Evolutionary conservation across 148 eudicot species (phyloP), one percentile per base, ranked within the genome.

Genomic region (Vaccinium darrowii): DNA sequence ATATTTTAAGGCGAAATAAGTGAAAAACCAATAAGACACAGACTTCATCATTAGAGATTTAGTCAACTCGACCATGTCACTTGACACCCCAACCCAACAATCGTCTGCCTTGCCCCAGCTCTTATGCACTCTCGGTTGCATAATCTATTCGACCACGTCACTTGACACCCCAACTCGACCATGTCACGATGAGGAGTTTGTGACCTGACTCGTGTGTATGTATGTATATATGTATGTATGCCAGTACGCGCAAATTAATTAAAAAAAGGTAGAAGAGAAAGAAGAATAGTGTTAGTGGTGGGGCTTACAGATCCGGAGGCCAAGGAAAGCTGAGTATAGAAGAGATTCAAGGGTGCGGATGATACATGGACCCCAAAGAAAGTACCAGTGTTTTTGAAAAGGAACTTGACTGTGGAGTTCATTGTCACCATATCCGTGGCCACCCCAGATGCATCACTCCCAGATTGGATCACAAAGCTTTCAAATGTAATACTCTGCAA

Each of bases 321-420:
- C 9, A 97, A 19, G 36, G 82, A 63, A 69, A 95, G 87, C 19
- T 91, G 82, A 33, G 88, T 83, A 54, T 86, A 93, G 14, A 90
- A 87, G 52, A 96, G 92, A 83, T 89, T 88, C 25, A 96, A 47
- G n/a, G 95, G 92, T 8, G 98, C 86, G 0, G 99, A 90, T 9
- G 90, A 84, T 13, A 96, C 98, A 84, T 94, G 99, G 25, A 95
- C 89, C 0, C 99, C 99, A 76, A 96, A 96, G 73, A 96, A 96
- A 15, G 98, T 92, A 53, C 95, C 99, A n/a, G 67, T 90, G 86
- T 96, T 96, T 21, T 85, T 88, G 77, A 92, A 93, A 74, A 79
- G 84, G 10, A 94, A 52, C 83, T 90, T 94, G 73, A 96, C 86
- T 14, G 99, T 94, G 36, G 94, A 89, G 86, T 96, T 96, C 88